A percentile compares a stretch with the other conserved stretches of the same genome.
Conservation (phyloP, 805 yeast species). For the Candida caryicola region DNA sequence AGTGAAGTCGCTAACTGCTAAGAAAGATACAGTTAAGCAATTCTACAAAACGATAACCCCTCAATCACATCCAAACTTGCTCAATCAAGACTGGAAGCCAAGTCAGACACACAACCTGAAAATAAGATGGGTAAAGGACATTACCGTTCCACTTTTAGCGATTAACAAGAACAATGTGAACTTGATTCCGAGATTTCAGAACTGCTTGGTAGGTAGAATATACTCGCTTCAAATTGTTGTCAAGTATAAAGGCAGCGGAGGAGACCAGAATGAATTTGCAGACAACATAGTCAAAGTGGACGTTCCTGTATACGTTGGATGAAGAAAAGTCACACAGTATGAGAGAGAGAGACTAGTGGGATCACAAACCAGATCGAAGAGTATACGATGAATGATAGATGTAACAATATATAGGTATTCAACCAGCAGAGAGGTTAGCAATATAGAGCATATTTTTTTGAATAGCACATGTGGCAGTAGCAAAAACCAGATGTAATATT, state of each 20-base stretch:
- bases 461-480: too few relatives aligned
- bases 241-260: conserved; percentile 28
- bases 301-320: conserved; percentile 37
- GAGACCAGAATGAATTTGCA: conserved; percentile 32
- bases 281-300: conserved; percentile 33
- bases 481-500: too few relatives aligned
- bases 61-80: conserved; percentile 21
- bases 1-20: conserved; percentile 34
- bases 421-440: too few relatives aligned
- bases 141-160: conserved; percentile 42
- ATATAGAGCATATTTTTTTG: too few relatives aligned
- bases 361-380: neutral
- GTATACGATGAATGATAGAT: neutral
- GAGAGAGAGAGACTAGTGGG: neutral
- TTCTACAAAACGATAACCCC: conserved; percentile 30
- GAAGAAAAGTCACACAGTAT: neutral
- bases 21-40: conserved; percentile 39
- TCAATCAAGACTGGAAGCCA: conserved; percentile 30
- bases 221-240: conserved; percentile 50
- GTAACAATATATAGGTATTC: too few relatives aligned
- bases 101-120: conserved; percentile 23
- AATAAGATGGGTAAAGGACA: conserved; percentile 28
- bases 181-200: conserved; percentile 60
- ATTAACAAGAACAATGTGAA: conserved; percentile 46
- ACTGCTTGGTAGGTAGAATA: conserved; percentile 57